Evolutionary conservation across 805 yeast genomes (phyloP), one percentile per base, ranked within the genome.

Genomic region (Cyberlindnera samutprakarnensis): DNA sequence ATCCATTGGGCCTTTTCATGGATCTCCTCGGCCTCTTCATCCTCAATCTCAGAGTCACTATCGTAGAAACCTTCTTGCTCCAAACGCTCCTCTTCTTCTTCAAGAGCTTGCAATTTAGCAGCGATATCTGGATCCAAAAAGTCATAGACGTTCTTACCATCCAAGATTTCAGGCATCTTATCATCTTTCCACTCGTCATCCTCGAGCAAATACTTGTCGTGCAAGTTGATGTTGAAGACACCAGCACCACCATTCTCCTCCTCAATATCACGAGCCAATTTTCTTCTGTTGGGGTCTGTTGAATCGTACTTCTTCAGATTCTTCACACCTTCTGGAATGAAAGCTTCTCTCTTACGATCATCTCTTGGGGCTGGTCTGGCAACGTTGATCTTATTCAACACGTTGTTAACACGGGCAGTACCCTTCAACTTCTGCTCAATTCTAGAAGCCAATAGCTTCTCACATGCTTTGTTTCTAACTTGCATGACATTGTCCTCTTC

Each of bases 111-210:
- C 55, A 92, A 72, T 64, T 92, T 92, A 44, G 85, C 81, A 30
- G 87, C 82, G 54, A 92, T 92, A 47, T 92, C 98, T 26, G 95
- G 86, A 53, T 92, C 99, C 58, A 92, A 71, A 79, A 83, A 92
- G 62, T 92, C 99, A 63, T 87, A 90, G 37, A 92, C 96, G 56
- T 92, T 92, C 66, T 77, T 82, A 63, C 99, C 99, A 53, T 92
- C 87, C 56, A 92, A 66, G 33, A 92, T 72, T 68, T 92, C 99
- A 18, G 99, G 99, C 86, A 92, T 86, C 41, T 81, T 72, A 61
- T 92, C 99, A 46, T 86, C 76, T 72, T 90, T 90, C 99, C 99
- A 92, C 43, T 85, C 94, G 32, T 90, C 97, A 56, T 92, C 90
- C 47, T 90, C 98, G 47, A 92, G 68, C 41, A 92, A 47, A 61